phyloP scores from a whole-genome alignment of 73 alveolate genomes.

The Tetrahymena borealis region DNA sequence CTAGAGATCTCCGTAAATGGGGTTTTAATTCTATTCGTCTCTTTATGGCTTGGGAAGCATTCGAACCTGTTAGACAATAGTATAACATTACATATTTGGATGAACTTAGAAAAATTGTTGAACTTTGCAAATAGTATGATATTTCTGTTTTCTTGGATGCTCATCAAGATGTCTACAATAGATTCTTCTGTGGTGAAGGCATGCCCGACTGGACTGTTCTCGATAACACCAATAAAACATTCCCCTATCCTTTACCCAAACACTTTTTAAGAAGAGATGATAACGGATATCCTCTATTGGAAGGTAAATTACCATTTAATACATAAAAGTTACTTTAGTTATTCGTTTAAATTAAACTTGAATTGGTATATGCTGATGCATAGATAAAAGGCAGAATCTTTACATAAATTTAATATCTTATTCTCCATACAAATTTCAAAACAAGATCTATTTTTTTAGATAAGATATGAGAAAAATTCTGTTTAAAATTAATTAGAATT shows the following conservation, averaged over 20 bases:
- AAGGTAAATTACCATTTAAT: not conserved
- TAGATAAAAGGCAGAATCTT: too few relatives aligned
- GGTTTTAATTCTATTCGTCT: slow-evolving; percentile 80
- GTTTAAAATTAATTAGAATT: too few relatives aligned
- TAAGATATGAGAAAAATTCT: too few relatives aligned
- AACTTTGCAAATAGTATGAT: slow-evolving; percentile 70
- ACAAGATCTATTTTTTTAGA: too few relatives aligned
- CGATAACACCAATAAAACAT: slow-evolving; percentile 38
- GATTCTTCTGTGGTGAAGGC: slow-evolving; percentile 91
- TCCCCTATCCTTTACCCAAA: slow-evolving; percentile 25
- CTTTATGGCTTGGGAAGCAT: slow-evolving; percentile 91
- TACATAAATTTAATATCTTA: too few relatives aligned
- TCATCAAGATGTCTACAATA: slow-evolving; percentile 79
- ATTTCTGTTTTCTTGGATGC: slow-evolving; percentile 80
- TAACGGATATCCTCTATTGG: slow-evolving; percentile 46
- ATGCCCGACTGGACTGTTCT: slow-evolving; percentile 76
- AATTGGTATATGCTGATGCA: too few relatives aligned
- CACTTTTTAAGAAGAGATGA: slow-evolving; percentile 43
- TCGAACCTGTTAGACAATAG: slow-evolving; percentile 70
- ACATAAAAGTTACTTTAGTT: not conserved
- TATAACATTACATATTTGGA: slow-evolving; percentile 77
- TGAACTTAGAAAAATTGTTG: slow-evolving; percentile 61
- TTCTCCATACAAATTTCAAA: too few relatives aligned
- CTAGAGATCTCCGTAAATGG: slow-evolving; percentile 60
- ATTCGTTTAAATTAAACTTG: too few relatives aligned